phyloP scores from a whole-genome alignment of 805 yeast species.

The Starmera caribaea region DNA sequence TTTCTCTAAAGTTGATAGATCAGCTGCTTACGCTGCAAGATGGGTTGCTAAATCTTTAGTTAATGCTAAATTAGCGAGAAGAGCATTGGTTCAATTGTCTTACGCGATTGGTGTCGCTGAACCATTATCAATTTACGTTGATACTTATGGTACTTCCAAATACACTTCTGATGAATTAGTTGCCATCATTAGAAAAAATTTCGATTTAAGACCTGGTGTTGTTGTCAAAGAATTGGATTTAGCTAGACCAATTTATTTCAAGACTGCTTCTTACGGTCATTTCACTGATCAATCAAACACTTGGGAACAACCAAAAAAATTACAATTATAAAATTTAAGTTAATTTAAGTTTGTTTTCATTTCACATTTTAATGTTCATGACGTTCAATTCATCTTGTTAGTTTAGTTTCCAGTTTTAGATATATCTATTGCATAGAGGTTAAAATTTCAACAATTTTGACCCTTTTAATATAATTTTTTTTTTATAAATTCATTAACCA shows the following conservation, averaged over 20 bases:
- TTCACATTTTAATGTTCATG: not conserved
- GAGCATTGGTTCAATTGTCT: conserved; percentile 97
- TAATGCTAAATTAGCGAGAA: conserved; percentile 88
- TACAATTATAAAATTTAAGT: conserved; percentile 42
- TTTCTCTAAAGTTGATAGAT: conserved; percentile 98
- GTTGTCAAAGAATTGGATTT: conserved; percentile 92
- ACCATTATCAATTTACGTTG: conserved; percentile 95
- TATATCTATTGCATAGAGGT: not conserved
- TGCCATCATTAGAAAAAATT: conserved; percentile 84
- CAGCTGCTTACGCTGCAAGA: conserved; percentile 99
- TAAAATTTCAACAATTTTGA: conserved; percentile 1
- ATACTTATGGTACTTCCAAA: conserved; percentile 96
- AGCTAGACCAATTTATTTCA: conserved; percentile 98
- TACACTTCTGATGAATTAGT: conserved; percentile 85
- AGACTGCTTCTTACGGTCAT: conserved; percentile 99
- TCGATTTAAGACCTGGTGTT: conserved; percentile 99
- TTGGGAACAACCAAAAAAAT: conserved; percentile 95
- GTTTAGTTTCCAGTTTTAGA: not conserved
- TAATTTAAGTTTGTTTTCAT: not conserved
- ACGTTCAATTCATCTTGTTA: conserved; percentile 1
- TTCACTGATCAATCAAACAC: conserved; percentile 98
- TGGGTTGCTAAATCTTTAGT: conserved; percentile 99
- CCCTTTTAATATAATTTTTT: not conserved
- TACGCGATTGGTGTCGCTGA: conserved; percentile 99
- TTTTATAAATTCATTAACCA: not conserved